Evolutionary conservation across 257 asterid genomes (phyloP).

Genomic region (Solanum ossicruentum): DNA sequence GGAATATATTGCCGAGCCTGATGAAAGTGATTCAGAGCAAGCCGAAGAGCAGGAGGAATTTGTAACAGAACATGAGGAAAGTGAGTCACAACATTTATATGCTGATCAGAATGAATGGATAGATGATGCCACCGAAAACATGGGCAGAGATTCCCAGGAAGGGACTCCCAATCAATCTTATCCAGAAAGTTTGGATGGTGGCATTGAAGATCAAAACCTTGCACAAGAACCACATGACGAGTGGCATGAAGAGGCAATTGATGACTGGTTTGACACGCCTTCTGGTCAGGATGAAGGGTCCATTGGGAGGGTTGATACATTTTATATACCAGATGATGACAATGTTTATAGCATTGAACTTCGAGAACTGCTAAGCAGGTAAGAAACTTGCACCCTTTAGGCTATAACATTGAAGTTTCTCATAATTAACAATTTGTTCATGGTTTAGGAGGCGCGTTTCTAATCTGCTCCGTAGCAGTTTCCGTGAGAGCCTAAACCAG

Average conservation of each 20-base stretch:
- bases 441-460: constrained; percentile 78
- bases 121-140: constrained; percentile 16
- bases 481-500: constrained; percentile 60
- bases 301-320: constrained; percentile 24
- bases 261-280: constrained; percentile 60
- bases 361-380: constrained; percentile 86
- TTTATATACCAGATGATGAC: constrained; percentile 45
- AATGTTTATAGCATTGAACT: constrained; percentile 50
- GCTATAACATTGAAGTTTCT: not conserved
- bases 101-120: constrained; percentile 20
- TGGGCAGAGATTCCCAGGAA: constrained; percentile 22
- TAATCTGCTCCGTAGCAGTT: constrained; percentile 67
- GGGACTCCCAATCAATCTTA: constrained; percentile 19
- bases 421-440: not conserved
- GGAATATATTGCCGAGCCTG: not conserved
- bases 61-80: constrained; percentile 19
- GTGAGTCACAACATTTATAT: constrained; percentile 15
- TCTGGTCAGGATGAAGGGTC: constrained; percentile 36
- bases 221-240: constrained; percentile 36
- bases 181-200: constrained; percentile 24
- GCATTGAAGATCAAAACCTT: constrained; percentile 24
- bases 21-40: not conserved
- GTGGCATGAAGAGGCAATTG: constrained; percentile 59
- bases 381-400: not conserved
- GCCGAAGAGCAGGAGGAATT: not conserved